A percentile compares a stretch with the other conserved stretches of the same genome.
Evolutionary conservation across 2,329 filamentous ascomycete genomes (phyloP).

Genomic region (Ceratocystis lukuohia): DNA sequence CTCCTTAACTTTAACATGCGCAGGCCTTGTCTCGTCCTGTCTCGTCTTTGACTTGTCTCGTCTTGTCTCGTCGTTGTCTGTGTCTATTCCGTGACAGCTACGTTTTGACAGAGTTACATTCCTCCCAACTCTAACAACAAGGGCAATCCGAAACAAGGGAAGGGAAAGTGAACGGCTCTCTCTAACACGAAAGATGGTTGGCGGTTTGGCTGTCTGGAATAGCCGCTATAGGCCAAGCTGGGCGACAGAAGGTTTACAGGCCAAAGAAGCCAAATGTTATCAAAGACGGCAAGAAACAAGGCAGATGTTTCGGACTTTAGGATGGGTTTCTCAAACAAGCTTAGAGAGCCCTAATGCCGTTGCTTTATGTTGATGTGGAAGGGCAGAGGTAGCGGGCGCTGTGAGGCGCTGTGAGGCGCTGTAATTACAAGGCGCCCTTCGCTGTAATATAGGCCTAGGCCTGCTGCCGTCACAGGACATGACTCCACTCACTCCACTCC

Average conservation of each 20-base stretch:
- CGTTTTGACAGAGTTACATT: conserved; percentile 9
- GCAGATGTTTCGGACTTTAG: background rate
- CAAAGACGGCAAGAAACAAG: background rate
- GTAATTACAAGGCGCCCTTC: background rate
- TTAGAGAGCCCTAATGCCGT: background rate
- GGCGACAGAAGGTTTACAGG: background rate
- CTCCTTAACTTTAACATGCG: background rate
- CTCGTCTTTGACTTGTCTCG: background rate
- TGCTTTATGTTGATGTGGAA: background rate
- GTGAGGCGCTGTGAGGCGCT: background rate
- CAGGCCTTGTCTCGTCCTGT: conserved; percentile 2
- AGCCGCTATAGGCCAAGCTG: too few relatives aligned
- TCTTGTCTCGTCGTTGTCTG: conserved; percentile 3
- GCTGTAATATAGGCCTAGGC: background rate
- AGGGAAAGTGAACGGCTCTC: background rate
- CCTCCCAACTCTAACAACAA: conserved; percentile 5
- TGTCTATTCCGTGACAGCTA: conserved; percentile 6
- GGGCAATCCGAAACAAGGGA: background rate
- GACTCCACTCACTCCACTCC: too few relatives aligned
- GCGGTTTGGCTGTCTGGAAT: background rate
- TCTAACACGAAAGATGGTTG: background rate
- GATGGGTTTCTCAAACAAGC: background rate
- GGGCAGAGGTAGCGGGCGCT: background rate
- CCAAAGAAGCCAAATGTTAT: background rate
- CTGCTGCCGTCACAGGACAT: too few relatives aligned